Conservation (phyloP, 495 filamentous ascomycete species). For the Filosporella fistucella region DNA sequence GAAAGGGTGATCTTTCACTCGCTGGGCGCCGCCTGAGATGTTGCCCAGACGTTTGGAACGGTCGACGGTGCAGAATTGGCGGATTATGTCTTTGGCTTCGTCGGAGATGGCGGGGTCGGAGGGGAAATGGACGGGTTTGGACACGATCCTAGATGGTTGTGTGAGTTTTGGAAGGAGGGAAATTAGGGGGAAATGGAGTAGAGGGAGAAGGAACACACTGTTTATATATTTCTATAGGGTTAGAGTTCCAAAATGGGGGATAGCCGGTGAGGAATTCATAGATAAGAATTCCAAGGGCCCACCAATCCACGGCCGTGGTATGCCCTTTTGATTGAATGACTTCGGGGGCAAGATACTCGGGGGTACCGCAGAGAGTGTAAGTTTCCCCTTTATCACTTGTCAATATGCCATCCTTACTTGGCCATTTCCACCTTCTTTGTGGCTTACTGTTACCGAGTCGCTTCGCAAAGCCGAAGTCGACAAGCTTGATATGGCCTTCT, state of each 20-base stretch:
- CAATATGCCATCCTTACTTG: constrained; percentile 20
- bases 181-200: neutral
- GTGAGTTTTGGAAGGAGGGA: too few relatives aligned
- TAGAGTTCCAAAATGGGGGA: constrained; percentile 95
- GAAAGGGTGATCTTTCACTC: constrained; percentile 85
- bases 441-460: constrained; percentile 55
- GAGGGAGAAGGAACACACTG: constrained; percentile 42
- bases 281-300: constrained; percentile 92
- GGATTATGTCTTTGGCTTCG: constrained; percentile 79
- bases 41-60: constrained; percentile 83
- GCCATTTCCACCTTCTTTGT: constrained; percentile 25
- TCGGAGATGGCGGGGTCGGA: constrained; percentile 57
- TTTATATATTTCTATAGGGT: constrained; percentile 95
- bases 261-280: constrained; percentile 96
- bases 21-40: constrained; percentile 73
- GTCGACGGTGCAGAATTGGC: constrained; percentile 82
- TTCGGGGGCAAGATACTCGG: constrained; percentile 94
- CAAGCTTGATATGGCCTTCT: constrained; percentile 89
- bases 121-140: constrained; percentile 68
- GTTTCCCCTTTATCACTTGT: constrained; percentile 62
- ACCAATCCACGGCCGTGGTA: constrained; percentile 97
- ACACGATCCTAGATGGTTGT: constrained; percentile 54
- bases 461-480: constrained; percentile 99
- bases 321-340: constrained; percentile 95
- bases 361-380: constrained; percentile 94